Percentiles rank a stretch among this genome's conserved stretches.
Conservation (phyloP, 768 basidiomycete species). For the Boletus rubescentipes region DNA sequence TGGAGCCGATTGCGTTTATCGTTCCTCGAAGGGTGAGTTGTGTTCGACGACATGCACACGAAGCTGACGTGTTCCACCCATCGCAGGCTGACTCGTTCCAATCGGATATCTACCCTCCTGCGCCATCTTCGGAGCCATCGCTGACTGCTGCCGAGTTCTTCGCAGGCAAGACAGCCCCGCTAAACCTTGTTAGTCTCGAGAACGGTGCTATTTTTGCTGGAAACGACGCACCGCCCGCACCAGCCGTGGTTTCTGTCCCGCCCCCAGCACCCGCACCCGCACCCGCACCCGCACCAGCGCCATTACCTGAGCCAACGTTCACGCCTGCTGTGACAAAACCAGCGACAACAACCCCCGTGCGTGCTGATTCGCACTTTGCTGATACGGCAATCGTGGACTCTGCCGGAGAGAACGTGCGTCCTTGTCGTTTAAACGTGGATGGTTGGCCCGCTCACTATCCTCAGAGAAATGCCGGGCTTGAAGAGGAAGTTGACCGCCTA, state of each 20-base stretch:
- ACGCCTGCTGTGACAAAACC: constrained; percentile 35
- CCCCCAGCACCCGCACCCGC: constrained; percentile 23
- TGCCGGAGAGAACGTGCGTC: constrained; percentile 32
- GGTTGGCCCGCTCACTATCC: neutral
- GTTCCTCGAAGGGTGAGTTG: constrained; percentile 82
- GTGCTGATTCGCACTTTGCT: constrained; percentile 12
- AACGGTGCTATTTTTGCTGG: constrained; percentile 50
- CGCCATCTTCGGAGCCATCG: constrained; percentile 76
- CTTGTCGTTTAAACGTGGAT: constrained; percentile 1
- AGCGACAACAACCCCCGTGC: constrained; percentile 18
- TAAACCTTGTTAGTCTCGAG: constrained; percentile 79
- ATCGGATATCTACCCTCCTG: constrained; percentile 94
- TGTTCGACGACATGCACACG: neutral
- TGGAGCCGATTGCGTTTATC: constrained; percentile 94
- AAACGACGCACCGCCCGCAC: constrained; percentile 23
- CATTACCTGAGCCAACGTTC: constrained; percentile 35
- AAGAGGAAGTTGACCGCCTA: constrained; percentile 63
- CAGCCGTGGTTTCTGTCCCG: constrained; percentile 32
- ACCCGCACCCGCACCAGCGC: constrained; percentile 25
- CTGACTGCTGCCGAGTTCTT: constrained; percentile 86
- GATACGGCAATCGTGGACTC: constrained; percentile 1
- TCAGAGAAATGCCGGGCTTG: constrained; percentile 30
- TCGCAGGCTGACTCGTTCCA: constrained; percentile 90
- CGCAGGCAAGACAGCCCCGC: constrained; percentile 73
- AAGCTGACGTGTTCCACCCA: neutral